Evolutionary conservation across 192 early-diverging fungal genomes (phyloP), one percentile per base, ranked within the genome.

Genomic region (Coemansia sp.): DNA sequence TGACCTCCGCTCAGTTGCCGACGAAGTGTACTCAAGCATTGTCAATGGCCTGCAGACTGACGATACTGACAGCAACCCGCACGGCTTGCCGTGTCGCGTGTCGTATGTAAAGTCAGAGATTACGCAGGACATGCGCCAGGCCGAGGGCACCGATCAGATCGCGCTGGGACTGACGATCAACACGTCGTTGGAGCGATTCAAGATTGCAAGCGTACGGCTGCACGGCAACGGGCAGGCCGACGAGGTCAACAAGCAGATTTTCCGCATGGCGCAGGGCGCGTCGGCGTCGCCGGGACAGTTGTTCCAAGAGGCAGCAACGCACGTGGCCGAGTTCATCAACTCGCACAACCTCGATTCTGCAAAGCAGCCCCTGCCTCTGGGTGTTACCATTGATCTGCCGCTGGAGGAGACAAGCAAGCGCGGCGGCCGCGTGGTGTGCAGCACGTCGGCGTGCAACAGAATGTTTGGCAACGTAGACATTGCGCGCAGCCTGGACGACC

Each of bases 351-450:
- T 78, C 3, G 57, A 37, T 4, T 25, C 51, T 0, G 30, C 37
- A 5, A 1, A 42, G 33, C 2, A 54, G 4, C 34, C 44, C 5
- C 24, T 49, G 30, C 33, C 42, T 17, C 66, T 91, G 10, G 96
- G 96, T 17, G 95, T 95, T 62, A 94, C 94, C 1, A 94, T 98
- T 72, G 91, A 91, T 18, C 91, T 96, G 82, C 91, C 96, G 7
- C 81, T 97, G 23, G 70, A 83, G 43, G 94, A 98, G 67, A 84
- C 82, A 8, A 79, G 83, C 63, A 85, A 86, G 71, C 78, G 81
- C 54, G 83, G 84, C 12, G 88, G 90, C 18, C 73, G 52, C 11
- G 69, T 89, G 8, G 68, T 80, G 21, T 41, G 59, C 21, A 83
- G 44, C 25, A 27, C 61, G 2, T 37, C 30, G 12, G 55, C 40